A percentile compares a stretch with the other conserved stretches of the same genome.
Conservation (phyloP, 495 filamentous ascomycete genomes). For the Parmelia sp. region DNA sequence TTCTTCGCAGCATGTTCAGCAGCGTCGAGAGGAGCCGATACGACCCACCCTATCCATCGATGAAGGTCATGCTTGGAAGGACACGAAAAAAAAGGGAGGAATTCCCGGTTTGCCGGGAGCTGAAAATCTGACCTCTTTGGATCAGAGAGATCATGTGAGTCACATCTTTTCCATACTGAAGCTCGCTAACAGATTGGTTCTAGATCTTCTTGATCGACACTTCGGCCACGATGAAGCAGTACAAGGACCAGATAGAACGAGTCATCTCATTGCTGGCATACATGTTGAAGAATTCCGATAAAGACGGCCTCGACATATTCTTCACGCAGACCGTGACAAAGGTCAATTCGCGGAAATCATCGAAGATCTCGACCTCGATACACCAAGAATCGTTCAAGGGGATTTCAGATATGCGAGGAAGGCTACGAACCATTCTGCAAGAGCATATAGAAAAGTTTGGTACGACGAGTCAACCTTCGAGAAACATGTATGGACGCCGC, state of each 20-base stretch:
- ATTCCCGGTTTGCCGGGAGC: conserved; percentile 19
- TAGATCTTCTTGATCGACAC: conserved; percentile 41
- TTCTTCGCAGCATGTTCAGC: conserved; percentile 25
- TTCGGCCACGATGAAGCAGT: conserved; percentile 30
- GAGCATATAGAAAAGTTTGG: conserved; percentile 25
- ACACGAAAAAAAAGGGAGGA: neutral
- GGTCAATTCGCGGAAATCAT: conserved; percentile 1
- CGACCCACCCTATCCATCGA: conserved; percentile 34
- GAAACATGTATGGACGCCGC: conserved; percentile 5
- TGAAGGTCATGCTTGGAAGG: neutral
- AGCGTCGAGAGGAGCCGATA: conserved; percentile 28
- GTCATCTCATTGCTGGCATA: conserved; percentile 30
- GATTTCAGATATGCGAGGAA: conserved; percentile 21
- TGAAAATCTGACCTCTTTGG: neutral
- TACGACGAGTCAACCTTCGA: conserved; percentile 9
- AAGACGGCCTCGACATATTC: conserved; percentile 33
- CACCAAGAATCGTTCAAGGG: neutral
- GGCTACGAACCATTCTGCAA: conserved; percentile 8
- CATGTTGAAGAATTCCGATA: conserved; percentile 31
- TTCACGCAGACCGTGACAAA: conserved; percentile 26
- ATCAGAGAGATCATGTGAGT: conserved; percentile 26
- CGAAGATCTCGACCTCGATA: neutral
- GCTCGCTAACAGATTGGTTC: conserved; percentile 2
- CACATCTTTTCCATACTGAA: neutral
- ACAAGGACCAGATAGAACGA: conserved; percentile 26